phyloP scores from a whole-genome alignment of 768 basidiomycete genomes.

The Pisolithus tinctorius region DNA sequence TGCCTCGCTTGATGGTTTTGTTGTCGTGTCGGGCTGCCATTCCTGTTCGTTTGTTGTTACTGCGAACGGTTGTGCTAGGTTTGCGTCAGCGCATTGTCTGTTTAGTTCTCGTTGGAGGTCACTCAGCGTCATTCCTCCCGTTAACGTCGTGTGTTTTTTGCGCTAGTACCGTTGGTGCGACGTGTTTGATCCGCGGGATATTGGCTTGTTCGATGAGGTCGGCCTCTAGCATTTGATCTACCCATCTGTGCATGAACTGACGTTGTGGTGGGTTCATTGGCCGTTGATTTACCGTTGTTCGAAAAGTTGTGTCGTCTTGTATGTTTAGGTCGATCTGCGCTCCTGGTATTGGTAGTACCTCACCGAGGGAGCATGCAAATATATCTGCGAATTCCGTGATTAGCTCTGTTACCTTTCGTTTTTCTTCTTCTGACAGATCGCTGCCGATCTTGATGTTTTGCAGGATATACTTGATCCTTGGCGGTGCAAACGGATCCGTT shows the following conservation, averaged over 20 bases:
- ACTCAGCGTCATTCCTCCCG: slow-evolving; percentile 23
- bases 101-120: slow-evolving; percentile 31
- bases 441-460: slow-evolving; percentile 19
- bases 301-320: not conserved
- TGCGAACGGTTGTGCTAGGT: not conserved
- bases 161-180: slow-evolving; percentile 26
- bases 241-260: not conserved
- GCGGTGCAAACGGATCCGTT: not conserved
- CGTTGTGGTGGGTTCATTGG: not conserved
- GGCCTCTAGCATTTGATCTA: not conserved
- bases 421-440: slow-evolving; percentile 19
- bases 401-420: slow-evolving; percentile 19
- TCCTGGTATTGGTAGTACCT: slow-evolving; percentile 25
- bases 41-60: not conserved
- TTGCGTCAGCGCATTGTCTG: not conserved
- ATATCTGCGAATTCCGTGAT: slow-evolving; percentile 29
- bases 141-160: slow-evolving; percentile 28
- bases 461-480: slow-evolving; percentile 13
- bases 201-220: not conserved
- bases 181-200: not conserved
- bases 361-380: slow-evolving; percentile 33
- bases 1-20: not conserved
- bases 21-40: not conserved
- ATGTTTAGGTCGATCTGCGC: not conserved
- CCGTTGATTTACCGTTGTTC: not conserved